phyloP scores from a whole-genome alignment of 2,329 filamentous ascomycete genomes.

The Ophiostoma sp. region DNA sequence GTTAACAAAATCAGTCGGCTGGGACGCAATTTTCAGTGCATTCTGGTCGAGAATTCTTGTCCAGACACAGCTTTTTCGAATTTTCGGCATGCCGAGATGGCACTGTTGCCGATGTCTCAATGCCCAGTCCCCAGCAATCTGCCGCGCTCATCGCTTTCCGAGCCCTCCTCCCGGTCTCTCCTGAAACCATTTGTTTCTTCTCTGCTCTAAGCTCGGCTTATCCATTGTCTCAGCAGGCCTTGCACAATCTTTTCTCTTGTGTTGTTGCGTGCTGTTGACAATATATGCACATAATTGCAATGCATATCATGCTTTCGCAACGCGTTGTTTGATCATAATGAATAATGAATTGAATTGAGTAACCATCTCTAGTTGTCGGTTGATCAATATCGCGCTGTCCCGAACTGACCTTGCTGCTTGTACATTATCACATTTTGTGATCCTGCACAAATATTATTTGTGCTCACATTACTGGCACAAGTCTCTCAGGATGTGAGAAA shows the following conservation, averaged over 20 bases:
- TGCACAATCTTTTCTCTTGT: background rate
- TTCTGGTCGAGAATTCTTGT: background rate
- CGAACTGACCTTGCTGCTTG: too few relatives aligned
- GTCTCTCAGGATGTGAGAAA: too few relatives aligned
- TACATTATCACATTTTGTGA: too few relatives aligned
- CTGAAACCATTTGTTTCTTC: background rate
- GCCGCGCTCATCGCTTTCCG: background rate
- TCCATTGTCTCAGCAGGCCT: background rate
- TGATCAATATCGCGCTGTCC: too few relatives aligned
- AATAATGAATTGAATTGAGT: background rate
- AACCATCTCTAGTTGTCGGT: background rate
- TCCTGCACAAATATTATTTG: too few relatives aligned
- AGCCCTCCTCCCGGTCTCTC: background rate
- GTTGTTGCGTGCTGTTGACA: background rate
- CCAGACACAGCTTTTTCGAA: constrained; percentile 1
- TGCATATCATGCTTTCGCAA: background rate
- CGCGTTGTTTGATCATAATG: background rate
- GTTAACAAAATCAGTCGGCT: background rate
- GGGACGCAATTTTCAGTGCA: background rate
- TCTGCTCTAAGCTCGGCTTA: background rate
- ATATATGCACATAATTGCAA: background rate
- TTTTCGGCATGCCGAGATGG: constrained; percentile 8
- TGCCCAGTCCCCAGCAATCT: background rate
- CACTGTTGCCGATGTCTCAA: background rate
- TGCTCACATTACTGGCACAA: too few relatives aligned